phyloP scores from a whole-genome alignment of 257 asterid species.

The Forsythia viridissima region DNA sequence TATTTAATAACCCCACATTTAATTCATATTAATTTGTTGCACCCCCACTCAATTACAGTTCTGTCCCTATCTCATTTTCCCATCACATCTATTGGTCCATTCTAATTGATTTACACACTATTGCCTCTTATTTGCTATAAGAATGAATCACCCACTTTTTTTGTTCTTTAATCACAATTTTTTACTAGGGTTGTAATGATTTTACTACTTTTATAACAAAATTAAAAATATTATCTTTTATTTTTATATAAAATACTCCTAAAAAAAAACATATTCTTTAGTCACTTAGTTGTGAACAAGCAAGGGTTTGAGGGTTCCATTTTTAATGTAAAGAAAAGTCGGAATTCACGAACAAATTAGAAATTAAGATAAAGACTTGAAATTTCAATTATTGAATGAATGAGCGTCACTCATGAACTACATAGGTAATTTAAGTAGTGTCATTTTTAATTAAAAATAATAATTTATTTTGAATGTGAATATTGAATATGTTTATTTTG shows the following conservation, averaged over 20 bases:
- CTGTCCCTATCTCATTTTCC: slow-evolving; percentile 33
- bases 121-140: too few relatives aligned
- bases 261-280: not conserved
- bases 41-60: slow-evolving; percentile 18
- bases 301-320: not conserved
- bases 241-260: too few relatives aligned
- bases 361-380: not conserved
- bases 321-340: not conserved
- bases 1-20: slow-evolving; percentile 23
- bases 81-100: slow-evolving; percentile 22
- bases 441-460: too few relatives aligned
- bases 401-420: not conserved
- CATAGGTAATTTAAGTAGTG: not conserved
- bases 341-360: not conserved
- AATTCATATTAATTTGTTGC: slow-evolving; percentile 3
- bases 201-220: too few relatives aligned
- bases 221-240: too few relatives aligned
- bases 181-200: too few relatives aligned
- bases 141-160: not conserved
- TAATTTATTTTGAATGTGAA: too few relatives aligned
- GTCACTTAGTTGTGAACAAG: not conserved
- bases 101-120: not conserved
- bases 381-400: not conserved
- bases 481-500: too few relatives aligned
- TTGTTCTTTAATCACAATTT: too few relatives aligned